These are phyloP conservation scores for Casaregolazyma suthepensis DNA, from an alignment of 1,139 yeast species.

Conservation along the genomic window DNA sequence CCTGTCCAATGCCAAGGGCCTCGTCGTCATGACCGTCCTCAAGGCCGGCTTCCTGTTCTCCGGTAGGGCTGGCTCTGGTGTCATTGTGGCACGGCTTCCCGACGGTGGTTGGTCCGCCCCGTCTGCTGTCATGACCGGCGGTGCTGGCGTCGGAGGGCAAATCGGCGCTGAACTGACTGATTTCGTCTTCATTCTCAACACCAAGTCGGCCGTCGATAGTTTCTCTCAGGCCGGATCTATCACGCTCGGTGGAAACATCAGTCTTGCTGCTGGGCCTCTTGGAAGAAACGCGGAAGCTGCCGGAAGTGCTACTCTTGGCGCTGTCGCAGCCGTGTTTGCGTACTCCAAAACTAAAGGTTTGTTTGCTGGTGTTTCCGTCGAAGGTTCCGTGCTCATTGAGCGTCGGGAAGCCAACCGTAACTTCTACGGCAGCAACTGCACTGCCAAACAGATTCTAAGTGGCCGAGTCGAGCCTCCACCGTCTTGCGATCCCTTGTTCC, in stretches of 20 bases:
- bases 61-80: constrained; percentile 97
- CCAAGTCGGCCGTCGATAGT: constrained; percentile 82
- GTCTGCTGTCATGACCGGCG: constrained; percentile 90
- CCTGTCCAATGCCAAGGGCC: constrained; percentile 83
- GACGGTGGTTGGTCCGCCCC: constrained; percentile 99
- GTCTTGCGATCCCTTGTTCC: constrained; percentile 81
- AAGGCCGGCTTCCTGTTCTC: constrained; percentile 95
- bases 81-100: constrained; percentile 85
- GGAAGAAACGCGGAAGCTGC: constrained; percentile 99
- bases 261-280: constrained; percentile 97
- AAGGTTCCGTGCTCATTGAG: constrained; percentile 91
- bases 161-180: constrained; percentile 95
- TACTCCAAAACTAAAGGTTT: constrained; percentile 95
- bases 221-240: constrained; percentile 93
- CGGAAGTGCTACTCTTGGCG: constrained; percentile 83
- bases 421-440: constrained; percentile 82
- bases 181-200: constrained; percentile 87
- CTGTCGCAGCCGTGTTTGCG: constrained; percentile 86
- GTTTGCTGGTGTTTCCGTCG: constrained; percentile 95
- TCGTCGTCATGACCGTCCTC: constrained; percentile 86
- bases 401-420: constrained; percentile 95
- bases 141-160: constrained; percentile 98
- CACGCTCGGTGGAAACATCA: constrained; percentile 90
- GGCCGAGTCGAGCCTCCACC: constrained; percentile 93
- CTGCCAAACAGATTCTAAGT: constrained; percentile 72